Percentiles rank a stretch among this genome's conserved stretches.
These are phyloP conservation scores for Monilinia fructicola DNA, from an alignment of 2,329 filamentous ascomycete species.

Conservation along the genomic window DNA sequence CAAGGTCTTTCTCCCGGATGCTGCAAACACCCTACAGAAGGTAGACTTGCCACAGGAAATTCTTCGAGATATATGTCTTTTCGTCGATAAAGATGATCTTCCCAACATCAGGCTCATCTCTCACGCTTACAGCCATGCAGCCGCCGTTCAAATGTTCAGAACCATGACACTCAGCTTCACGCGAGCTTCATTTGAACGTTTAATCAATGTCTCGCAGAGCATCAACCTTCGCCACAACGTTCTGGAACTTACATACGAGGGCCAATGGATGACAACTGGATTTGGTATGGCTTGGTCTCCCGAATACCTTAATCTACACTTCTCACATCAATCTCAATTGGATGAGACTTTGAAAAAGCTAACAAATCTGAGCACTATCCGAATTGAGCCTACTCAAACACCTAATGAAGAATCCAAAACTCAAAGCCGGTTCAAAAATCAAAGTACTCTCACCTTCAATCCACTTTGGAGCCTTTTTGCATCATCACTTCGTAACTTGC, in stretches of 20 bases:
- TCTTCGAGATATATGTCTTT: background rate
- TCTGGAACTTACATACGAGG: background rate
- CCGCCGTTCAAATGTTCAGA: background rate
- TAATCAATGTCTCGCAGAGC: background rate
- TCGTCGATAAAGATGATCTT: background rate
- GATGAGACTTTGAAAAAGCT: background rate
- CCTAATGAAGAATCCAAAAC: rapidly evolving
- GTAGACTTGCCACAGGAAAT: background rate
- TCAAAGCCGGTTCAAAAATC: background rate
- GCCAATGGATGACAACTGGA: too few species aligned
- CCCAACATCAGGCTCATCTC: background rate
- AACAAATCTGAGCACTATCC: background rate
- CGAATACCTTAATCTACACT: background rate
- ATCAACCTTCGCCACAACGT: background rate
- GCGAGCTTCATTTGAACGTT: background rate
- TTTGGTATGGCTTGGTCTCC: background rate
- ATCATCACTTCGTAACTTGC: background rate
- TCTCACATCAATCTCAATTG: background rate
- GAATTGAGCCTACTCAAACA: background rate
- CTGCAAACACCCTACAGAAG: too few species aligned
- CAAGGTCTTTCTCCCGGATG: background rate
- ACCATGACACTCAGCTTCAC: background rate
- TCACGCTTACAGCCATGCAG: background rate
- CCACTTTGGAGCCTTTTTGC: background rate
- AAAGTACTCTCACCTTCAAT: background rate